Evolutionary conservation across 768 basidiomycete genomes (phyloP).

Genomic region (Boletus reticuloceps): DNA sequence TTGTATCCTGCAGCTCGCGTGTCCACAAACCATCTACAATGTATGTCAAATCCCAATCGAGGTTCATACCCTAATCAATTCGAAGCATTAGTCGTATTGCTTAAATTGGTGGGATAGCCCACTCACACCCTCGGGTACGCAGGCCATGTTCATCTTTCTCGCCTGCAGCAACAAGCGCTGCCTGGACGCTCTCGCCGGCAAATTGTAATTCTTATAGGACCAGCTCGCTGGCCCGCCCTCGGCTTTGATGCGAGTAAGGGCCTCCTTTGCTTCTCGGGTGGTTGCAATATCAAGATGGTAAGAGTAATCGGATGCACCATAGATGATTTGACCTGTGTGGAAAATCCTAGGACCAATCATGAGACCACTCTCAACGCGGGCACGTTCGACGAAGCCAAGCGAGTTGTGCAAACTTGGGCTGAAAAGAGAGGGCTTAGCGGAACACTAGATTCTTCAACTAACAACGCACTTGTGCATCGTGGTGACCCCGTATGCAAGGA

Average conservation of each 20-base stretch:
- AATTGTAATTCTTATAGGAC: constrained; percentile 78
- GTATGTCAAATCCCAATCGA: constrained; percentile 76
- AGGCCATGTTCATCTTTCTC: constrained; percentile 62
- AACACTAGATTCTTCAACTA: background rate
- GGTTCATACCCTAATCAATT: constrained; percentile 59
- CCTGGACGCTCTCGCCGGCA: constrained; percentile 66
- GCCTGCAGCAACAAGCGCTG: constrained; percentile 64
- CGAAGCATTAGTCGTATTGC: background rate
- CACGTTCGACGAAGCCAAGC: constrained; percentile 62
- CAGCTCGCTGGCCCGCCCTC: constrained; percentile 70
- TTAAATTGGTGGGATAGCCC: background rate
- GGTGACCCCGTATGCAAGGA: constrained; percentile 75
- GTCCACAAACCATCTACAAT: constrained; percentile 64
- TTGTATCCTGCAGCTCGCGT: background rate
- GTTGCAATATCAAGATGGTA: constrained; percentile 64
- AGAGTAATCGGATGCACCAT: constrained; percentile 45
- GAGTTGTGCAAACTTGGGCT: constrained; percentile 68
- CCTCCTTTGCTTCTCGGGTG: constrained; percentile 60
- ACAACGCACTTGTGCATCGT: constrained; percentile 67
- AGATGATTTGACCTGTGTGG: constrained; percentile 63
- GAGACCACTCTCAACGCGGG: constrained; percentile 64
- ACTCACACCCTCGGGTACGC: constrained; percentile 66
- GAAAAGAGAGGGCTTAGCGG: background rate
- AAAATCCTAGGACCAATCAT: constrained; percentile 72
- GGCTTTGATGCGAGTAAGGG: constrained; percentile 63